Conservation (phyloP, 2,329 filamentous ascomycete species). For the Sclerotinia glacialis region DNA sequence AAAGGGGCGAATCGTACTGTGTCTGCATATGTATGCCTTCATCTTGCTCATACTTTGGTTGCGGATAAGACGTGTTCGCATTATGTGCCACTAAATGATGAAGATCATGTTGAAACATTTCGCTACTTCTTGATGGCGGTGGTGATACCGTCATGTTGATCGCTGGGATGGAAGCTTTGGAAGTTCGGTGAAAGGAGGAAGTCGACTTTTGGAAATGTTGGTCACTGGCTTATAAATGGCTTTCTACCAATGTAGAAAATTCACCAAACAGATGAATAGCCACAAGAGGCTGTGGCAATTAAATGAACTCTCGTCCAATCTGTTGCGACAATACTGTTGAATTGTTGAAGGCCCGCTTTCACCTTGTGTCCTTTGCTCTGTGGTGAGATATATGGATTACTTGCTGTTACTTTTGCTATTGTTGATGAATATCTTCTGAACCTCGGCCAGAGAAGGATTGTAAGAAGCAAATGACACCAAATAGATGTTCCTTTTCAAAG, state of each 20-base stretch:
- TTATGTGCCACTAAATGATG: conserved; percentile 48
- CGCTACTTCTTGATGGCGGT: conserved; percentile 44
- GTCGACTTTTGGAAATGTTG: background rate
- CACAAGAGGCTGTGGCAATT: conserved; percentile 4
- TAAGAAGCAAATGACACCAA: conserved; percentile 30
- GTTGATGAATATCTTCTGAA: conserved; percentile 5
- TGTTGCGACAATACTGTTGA: background rate
- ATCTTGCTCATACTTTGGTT: conserved; percentile 33
- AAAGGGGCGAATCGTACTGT: conserved; percentile 35
- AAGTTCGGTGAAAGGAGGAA: background rate
- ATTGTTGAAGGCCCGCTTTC: background rate
- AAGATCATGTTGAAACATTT: conserved; percentile 44
- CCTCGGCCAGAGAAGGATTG: conserved; percentile 21
- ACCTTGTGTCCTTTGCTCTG: background rate
- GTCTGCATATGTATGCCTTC: conserved; percentile 32
- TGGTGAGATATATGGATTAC: conserved; percentile 6
- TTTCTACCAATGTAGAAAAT: conserved; percentile 8
- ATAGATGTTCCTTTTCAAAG: conserved; percentile 26
- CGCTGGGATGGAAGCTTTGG: conserved; percentile 9
- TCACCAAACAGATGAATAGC: conserved; percentile 7
- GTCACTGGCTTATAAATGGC: conserved; percentile 12
- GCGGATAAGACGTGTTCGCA: conserved; percentile 36
- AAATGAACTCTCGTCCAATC: conserved; percentile 5
- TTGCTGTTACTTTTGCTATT: conserved; percentile 6
- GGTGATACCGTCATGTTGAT: conserved; percentile 33